phyloP scores from a whole-genome alignment of 169 alveolate species.

The Cryptosporidium andersoni region DNA sequence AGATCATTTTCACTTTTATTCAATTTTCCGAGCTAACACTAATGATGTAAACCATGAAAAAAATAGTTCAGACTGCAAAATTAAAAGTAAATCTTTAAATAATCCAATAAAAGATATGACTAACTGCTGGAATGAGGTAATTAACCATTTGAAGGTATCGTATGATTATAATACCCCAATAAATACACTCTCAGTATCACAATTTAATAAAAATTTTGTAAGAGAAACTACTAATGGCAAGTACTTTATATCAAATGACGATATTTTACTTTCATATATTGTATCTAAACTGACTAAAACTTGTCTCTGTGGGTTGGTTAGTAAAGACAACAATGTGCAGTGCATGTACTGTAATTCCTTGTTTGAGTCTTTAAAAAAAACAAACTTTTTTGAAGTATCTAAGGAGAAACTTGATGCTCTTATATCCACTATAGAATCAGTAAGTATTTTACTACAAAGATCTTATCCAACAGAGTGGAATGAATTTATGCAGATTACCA shows the following conservation, averaged over 20 bases:
- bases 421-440: constrained; percentile 44
- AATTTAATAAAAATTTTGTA: too few species aligned
- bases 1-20: too few species aligned
- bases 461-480: constrained; percentile 48
- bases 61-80: too few species aligned
- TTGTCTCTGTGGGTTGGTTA: constrained; percentile 39
- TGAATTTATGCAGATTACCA: constrained; percentile 44
- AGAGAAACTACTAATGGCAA: background rate
- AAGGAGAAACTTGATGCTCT: constrained; percentile 6
- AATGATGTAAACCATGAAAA: too few species aligned
- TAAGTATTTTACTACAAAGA: constrained; percentile 59
- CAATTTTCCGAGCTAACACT: too few species aligned
- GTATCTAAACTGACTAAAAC: constrained; percentile 17
- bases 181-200: too few species aligned
- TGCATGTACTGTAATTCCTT: background rate
- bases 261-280: constrained; percentile 24
- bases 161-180: too few species aligned
- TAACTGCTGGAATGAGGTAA: background rate
- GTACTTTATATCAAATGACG: constrained; percentile 2
- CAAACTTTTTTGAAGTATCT: background rate
- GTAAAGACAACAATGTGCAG: constrained; percentile 1
- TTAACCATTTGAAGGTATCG: constrained; percentile 1
- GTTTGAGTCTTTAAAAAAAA: background rate
- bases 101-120: background rate
- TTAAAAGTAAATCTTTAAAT: too few species aligned